Evolutionary conservation across 2,329 filamentous ascomycete species (phyloP).

Genomic region (Fusarium brachygibbosum): DNA sequence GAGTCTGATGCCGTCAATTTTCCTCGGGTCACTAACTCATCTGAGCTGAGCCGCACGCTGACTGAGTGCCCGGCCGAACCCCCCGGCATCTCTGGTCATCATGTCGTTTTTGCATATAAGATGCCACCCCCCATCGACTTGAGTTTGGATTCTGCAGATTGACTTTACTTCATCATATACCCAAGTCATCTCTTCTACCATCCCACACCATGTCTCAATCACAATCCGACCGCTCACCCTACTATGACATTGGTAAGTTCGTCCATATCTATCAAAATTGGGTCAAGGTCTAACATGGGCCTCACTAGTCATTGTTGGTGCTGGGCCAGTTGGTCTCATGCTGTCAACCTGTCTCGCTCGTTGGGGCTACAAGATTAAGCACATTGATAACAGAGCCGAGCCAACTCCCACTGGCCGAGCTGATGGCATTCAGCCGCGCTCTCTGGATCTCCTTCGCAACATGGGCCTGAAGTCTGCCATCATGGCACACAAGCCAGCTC

Average conservation of each 20-base stretch:
- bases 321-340: slow-evolving; percentile 89
- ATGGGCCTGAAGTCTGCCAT: slow-evolving; percentile 90
- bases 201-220: slow-evolving; percentile 35
- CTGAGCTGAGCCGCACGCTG: slow-evolving; percentile 22
- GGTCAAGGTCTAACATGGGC: slow-evolving; percentile 40
- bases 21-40: slow-evolving; percentile 27
- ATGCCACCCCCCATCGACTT: slow-evolving; percentile 24
- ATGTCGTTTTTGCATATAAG: slow-evolving; percentile 39
- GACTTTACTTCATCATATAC: slow-evolving; percentile 19
- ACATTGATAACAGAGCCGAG: slow-evolving; percentile 90
- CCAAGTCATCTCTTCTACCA: slow-evolving; percentile 11
- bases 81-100: slow-evolving; percentile 27
- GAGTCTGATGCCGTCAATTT: slow-evolving; percentile 41
- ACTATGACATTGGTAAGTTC: slow-evolving; percentile 62
- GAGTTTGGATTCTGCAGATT: slow-evolving; percentile 7
- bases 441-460: slow-evolving; percentile 86
- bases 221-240: slow-evolving; percentile 41
- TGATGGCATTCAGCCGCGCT: slow-evolving; percentile 92
- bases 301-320: slow-evolving; percentile 82
- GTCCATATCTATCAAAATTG: background rate
- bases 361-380: slow-evolving; percentile 96
- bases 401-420: slow-evolving; percentile 88
- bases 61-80: slow-evolving; percentile 23
- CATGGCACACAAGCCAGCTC: slow-evolving; percentile 88
- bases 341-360: slow-evolving; percentile 88